phyloP scores from a whole-genome alignment of 148 eudicot species.

The Agrostemma githago region DNA sequence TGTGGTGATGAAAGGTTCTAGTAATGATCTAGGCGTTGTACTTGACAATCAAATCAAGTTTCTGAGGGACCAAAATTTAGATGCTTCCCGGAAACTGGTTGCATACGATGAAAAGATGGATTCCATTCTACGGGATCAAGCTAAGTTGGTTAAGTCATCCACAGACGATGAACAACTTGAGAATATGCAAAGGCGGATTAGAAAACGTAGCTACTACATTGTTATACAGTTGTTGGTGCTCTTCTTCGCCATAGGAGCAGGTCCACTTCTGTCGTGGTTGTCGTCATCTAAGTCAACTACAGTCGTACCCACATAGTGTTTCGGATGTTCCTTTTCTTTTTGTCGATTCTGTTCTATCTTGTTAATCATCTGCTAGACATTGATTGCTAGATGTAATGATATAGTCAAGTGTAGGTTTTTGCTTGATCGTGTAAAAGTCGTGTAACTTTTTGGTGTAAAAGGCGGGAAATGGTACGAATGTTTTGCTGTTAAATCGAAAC shows the following conservation, averaged over 20 bases:
- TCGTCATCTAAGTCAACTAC: constrained; percentile 34
- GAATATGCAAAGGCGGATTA: constrained; percentile 46
- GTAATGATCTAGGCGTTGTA: constrained; percentile 29
- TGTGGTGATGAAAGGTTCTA: constrained; percentile 41
- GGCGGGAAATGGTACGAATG: too few species aligned
- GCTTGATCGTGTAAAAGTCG: too few species aligned
- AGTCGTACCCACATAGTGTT: constrained; percentile 65
- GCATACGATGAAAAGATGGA: constrained; percentile 33
- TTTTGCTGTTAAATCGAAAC: too few species aligned
- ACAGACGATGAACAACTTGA: constrained; percentile 32
- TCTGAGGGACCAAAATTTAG: constrained; percentile 33
- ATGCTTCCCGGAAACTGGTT: constrained; percentile 20
- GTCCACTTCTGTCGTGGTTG: too few species aligned
- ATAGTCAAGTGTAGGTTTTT: too few species aligned
- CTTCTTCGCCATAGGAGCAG: constrained; percentile 28
- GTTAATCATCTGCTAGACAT: too few species aligned
- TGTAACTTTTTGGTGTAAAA: too few species aligned
- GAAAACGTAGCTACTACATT: constrained; percentile 35
- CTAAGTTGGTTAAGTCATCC: constrained; percentile 26
- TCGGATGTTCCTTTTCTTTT: neutral
- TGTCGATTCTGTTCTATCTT: too few species aligned
- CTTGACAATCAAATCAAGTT: constrained; percentile 32
- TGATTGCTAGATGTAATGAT: too few species aligned
- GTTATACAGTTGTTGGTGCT: constrained; percentile 45
- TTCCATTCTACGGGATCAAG: constrained; percentile 27